phyloP scores from a whole-genome alignment of 345 rosid genomes.

The Ailanthus altissimus region DNA sequence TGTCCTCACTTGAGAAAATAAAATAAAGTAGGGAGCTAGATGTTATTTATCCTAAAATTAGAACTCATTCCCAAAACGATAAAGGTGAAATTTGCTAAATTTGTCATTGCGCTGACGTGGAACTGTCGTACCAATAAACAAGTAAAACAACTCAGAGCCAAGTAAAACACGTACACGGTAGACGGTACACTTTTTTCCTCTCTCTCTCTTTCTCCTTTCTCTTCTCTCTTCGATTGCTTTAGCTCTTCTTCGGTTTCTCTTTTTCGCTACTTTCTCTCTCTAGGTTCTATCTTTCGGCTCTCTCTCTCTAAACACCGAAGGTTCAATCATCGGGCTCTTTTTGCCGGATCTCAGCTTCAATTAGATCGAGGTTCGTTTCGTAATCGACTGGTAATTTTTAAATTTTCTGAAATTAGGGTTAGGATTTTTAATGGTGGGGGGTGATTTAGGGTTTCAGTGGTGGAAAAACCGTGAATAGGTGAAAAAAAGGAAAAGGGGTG shows the following conservation, averaged over 20 bases:
- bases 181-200: constrained; percentile 18
- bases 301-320: constrained; percentile 30
- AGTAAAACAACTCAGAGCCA: too few relatives aligned
- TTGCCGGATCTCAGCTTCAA: constrained; percentile 38
- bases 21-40: too few relatives aligned
- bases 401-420: background rate
- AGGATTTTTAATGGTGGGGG: too few relatives aligned
- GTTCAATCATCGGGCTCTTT: constrained; percentile 19
- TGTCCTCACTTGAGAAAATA: too few relatives aligned
- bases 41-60: too few relatives aligned
- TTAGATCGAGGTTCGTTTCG: constrained; percentile 28
- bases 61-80: background rate
- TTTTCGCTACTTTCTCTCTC: constrained; percentile 13
- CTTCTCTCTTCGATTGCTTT: background rate
- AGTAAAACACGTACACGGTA: too few relatives aligned
- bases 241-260: background rate
- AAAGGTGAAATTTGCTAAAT: constrained; percentile 10
- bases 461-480: constrained; percentile 27
- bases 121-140: constrained; percentile 14
- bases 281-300: constrained; percentile 4
- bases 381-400: background rate
- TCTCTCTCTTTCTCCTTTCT: constrained; percentile 2
- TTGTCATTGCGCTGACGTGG: constrained; percentile 19
- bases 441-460: constrained; percentile 36
- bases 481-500: constrained; percentile 15